Evolutionary conservation across 2,329 filamentous ascomycete genomes (phyloP).

Genomic region (Fusarium heterosporum): DNA sequence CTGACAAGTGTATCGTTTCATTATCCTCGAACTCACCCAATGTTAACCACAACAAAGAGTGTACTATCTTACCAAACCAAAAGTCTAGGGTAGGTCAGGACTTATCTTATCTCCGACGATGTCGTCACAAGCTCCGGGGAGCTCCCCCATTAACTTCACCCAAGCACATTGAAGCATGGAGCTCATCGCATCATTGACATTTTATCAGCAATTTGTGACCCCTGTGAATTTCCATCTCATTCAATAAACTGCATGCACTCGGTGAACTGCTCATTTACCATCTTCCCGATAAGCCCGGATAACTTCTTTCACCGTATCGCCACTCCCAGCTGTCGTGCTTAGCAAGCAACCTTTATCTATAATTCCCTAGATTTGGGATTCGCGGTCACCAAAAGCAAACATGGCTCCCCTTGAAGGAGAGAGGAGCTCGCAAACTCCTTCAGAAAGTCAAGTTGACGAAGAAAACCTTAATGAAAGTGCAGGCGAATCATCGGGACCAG

Average conservation of each 20-base stretch:
- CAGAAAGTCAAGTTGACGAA: slow-evolving; percentile 9
- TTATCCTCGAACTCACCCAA: too few species aligned
- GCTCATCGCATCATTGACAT: slow-evolving; percentile 38
- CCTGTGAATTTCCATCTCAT: background rate
- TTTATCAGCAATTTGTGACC: slow-evolving; percentile 7
- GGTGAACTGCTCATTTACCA: slow-evolving; percentile 17
- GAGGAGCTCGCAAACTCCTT: slow-evolving; percentile 13
- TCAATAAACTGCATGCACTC: background rate
- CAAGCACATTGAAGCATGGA: slow-evolving; percentile 12
- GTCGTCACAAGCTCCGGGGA: slow-evolving; percentile 42
- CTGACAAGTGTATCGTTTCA: background rate
- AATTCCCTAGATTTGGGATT: background rate
- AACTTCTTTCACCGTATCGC: slow-evolving; percentile 14
- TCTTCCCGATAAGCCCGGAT: background rate
- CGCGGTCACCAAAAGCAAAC: slow-evolving; percentile 4
- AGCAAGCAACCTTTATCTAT: slow-evolving; percentile 34
- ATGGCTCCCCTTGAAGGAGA: slow-evolving; percentile 31
- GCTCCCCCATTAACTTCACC: slow-evolving; percentile 25
- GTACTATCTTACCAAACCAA: background rate
- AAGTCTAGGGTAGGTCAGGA: slow-evolving; percentile 25
- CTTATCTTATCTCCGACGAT: slow-evolving; percentile 45
- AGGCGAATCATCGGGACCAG: slow-evolving; percentile 24
- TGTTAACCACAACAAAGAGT: background rate
- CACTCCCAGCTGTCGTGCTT: slow-evolving; percentile 31
- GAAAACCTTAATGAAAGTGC: slow-evolving; percentile 21